These are phyloP conservation scores for Strobilomyces dryophilus DNA, from an alignment of 768 basidiomycete species.

Conservation along the genomic window DNA sequence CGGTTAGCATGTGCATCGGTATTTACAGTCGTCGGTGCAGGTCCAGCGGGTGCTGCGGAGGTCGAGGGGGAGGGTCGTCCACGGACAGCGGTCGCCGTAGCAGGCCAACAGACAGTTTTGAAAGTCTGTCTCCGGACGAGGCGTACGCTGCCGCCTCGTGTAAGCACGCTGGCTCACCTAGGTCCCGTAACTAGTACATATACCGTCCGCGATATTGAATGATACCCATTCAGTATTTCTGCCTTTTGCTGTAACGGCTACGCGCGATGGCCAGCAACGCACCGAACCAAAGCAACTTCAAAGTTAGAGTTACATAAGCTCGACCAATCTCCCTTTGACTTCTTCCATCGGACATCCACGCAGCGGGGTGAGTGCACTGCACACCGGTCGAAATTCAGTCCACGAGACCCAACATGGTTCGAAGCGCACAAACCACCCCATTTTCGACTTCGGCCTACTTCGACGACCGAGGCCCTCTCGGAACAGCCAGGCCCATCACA, in stretches of 20 bases:
- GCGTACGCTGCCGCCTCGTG: too few species aligned
- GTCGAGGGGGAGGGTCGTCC: conserved; percentile 44
- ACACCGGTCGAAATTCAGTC: too few species aligned
- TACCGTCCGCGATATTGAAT: too few species aligned
- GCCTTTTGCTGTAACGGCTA: too few species aligned
- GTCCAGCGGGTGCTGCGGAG: conserved; percentile 80
- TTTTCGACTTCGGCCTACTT: conserved; percentile 77
- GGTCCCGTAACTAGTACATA: too few species aligned
- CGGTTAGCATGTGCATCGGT: conserved; percentile 76
- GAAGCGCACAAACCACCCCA: conserved; percentile 40
- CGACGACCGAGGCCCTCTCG: conserved; percentile 66
- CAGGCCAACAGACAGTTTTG: conserved; percentile 37
- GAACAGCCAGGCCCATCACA: conserved; percentile 74
- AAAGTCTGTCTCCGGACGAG: conserved; percentile 36
- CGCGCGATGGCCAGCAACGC: conserved; percentile 7
- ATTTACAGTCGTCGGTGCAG: conserved; percentile 84
- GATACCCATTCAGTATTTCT: too few species aligned
- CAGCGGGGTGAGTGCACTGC: too few species aligned
- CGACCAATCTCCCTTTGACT: too few species aligned
- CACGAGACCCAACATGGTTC: conserved; percentile 37
- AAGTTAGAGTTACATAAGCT: conserved; percentile 22
- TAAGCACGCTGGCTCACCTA: too few species aligned
- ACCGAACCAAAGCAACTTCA: conserved; percentile 16
- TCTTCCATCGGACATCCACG: too few species aligned
- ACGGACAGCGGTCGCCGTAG: conserved; percentile 28